Conservation (phyloP, 495 filamentous ascomycete species). For the Annulohypoxylon bovei region DNA sequence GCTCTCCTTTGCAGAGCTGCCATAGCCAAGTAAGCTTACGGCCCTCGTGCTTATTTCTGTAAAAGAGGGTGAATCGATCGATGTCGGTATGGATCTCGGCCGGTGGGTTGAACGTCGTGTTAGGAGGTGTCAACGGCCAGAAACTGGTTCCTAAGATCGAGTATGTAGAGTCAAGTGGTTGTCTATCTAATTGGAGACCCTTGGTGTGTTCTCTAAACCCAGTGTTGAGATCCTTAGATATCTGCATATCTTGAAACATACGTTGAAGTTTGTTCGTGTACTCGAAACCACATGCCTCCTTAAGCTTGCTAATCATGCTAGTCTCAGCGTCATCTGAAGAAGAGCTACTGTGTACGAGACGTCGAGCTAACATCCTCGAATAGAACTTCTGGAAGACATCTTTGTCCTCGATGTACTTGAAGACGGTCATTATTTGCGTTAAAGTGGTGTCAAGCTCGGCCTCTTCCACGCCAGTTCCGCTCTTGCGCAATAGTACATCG, state of each 20-base stretch:
- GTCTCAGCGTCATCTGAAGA: slow-evolving; percentile 98
- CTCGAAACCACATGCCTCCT: slow-evolving; percentile 98
- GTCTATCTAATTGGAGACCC: slow-evolving; percentile 57
- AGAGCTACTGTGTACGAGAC: slow-evolving; percentile 91
- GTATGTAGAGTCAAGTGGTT: slow-evolving; percentile 79
- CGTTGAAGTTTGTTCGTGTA: slow-evolving; percentile 99
- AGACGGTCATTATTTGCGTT: slow-evolving; percentile 98
- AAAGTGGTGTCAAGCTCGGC: slow-evolving; percentile 90
- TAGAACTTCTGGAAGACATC: slow-evolving; percentile 99
- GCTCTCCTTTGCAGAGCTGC: slow-evolving; percentile 97
- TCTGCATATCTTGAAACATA: slow-evolving; percentile 99
- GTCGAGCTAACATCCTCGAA: slow-evolving; percentile 93
- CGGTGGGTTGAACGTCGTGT: slow-evolving; percentile 86
- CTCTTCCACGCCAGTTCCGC: slow-evolving; percentile 88
- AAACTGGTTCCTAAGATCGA: slow-evolving; percentile 95
- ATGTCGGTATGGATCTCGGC: slow-evolving; percentile 84
- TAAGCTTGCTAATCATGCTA: slow-evolving; percentile 99
- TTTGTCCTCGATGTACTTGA: slow-evolving; percentile 99
- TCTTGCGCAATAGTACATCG: slow-evolving; percentile 94
- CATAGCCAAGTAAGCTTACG: slow-evolving; percentile 98
- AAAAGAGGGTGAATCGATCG: slow-evolving; percentile 89
- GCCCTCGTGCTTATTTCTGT: slow-evolving; percentile 93
- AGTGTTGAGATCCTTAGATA: slow-evolving; percentile 94
- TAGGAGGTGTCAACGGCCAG: slow-evolving; percentile 91
- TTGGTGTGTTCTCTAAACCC: slow-evolving; percentile 71